Base-by-base conservation (phyloP, 2,329 filamentous ascomycete genomes). In the Monosporascus sp. region DNA sequence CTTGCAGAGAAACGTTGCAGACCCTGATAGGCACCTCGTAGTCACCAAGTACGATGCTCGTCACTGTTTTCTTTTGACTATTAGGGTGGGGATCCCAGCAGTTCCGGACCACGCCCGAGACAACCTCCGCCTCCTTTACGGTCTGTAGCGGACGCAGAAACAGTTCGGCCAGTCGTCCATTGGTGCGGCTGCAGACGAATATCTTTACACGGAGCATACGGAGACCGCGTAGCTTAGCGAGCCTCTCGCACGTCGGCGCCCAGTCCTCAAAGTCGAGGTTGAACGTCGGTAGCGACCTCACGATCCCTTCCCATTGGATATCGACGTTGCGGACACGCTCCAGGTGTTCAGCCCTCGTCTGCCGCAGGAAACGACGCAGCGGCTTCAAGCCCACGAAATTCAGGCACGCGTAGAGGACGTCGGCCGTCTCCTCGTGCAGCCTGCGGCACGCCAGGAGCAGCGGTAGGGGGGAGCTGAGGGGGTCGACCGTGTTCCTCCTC, bases 191-290 rank as follows among this genome's bases (percentile, higher is more conserved):
- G 25, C 49, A 50, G n/a, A 43, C 49, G 22, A 50, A 44, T 7
- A 50, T 25, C 22, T 44, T 45, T 17, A 45, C 49, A 11, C 35
- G 25, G 5, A 50, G 24, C 5, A n/a, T 27, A 9, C 25, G 11
- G 11, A 50, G 49, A 7, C 37, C 27, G 7, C 6, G n/a, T 5
- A 50, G 49, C 22, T 18, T 17, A 37, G 49, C 38, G 15, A 50
- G 49, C 25, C 49, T n/a, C 38, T 50, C 36, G 39, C 49, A 50
- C 38, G 39, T 31, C 20, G 49, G 49, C 3, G 20, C 49, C 49
- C 49, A 50, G 49, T 50, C 49, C 24, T n/a, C 25, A 11, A 50
- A 46, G 20, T 45, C 49, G 39, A 43, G 27, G 15, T 25, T 35
- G 20, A 27, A 11, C 5, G 35, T 18, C 15, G 49, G 20, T 24